Percentiles rank a stretch among this genome's conserved stretches.
Conservation (phyloP, 164 flowering plant species). For the Vitis vinifera region DNA sequence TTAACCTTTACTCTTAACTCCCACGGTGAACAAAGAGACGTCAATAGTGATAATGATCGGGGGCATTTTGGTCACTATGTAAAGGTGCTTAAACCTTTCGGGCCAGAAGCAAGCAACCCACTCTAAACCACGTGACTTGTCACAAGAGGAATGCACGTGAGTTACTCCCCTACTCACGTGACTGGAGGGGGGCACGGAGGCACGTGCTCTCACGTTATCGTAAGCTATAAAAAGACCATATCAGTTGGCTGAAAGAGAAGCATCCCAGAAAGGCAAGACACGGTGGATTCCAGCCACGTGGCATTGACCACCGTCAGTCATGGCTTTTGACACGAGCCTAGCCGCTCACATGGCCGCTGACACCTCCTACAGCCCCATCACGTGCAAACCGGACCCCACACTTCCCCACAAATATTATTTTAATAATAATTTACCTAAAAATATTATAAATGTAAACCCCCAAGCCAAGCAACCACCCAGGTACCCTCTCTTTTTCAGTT, state of each 20-base stretch:
- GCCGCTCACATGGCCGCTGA: slow-evolving; percentile 65
- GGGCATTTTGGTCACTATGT: background rate
- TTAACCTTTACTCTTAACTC: too few species aligned
- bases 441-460: slow-evolving; percentile 22
- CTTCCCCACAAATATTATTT: slow-evolving; percentile 19
- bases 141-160: slow-evolving; percentile 23
- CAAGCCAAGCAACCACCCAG: slow-evolving; percentile 48
- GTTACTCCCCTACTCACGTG: slow-evolving; percentile 27
- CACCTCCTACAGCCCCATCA: slow-evolving; percentile 46
- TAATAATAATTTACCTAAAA: background rate
- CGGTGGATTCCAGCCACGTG: slow-evolving; percentile 31
- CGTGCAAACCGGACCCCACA: slow-evolving; percentile 47
- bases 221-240: slow-evolving; percentile 5
- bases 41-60: too few species aligned
- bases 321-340: slow-evolving; percentile 64
- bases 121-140: slow-evolving; percentile 29
- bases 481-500: slow-evolving; percentile 34
- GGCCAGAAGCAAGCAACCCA: background rate
- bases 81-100: background rate
- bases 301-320: slow-evolving; percentile 48
- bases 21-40: too few species aligned
- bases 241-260: slow-evolving; percentile 8
- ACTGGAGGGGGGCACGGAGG: slow-evolving; percentile 3
- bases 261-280: slow-evolving; percentile 12
- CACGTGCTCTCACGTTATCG: slow-evolving; percentile 43